Base-by-base conservation (phyloP, 2,329 filamentous ascomycete genomes). In the Bipolaris sorokiniana region DNA sequence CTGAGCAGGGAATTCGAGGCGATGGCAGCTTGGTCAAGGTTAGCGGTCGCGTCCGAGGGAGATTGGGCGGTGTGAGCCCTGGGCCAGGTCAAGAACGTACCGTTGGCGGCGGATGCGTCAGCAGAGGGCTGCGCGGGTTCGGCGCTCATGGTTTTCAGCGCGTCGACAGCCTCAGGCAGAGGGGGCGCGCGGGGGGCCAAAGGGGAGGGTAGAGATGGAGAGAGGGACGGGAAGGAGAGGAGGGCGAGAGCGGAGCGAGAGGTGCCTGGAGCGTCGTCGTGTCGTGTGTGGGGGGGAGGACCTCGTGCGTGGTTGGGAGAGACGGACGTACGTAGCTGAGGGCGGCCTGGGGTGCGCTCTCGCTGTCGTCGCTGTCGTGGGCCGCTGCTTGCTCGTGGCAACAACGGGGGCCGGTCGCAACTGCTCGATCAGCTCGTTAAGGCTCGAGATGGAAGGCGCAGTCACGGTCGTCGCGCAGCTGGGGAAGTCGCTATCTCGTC, bases 101-200 rank as follows among this genome's bases (percentile, higher is more conserved):
- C 68, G 53, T 64, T 62, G 57, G 70, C 71, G 50, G 62, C 70
- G 33, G 65, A 59, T 58, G 66, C 56, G 64, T 72, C 71, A 57
- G 65, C 51, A 34, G 69, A 54, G 55, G 67, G 58, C 62, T 68
- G 69, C 50, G 62, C 56, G 33, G 66, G 67, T 57, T 73, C 67
- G 63, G 69, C 56, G 72, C 73, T 77, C 76, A 77, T 78, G 64
- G 67, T 69, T 65, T 70, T 66, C 67, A 64, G 69, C 66, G 70
- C 67, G 48, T 51, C 54, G 49, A 54, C 41, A 34, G 58, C 58
- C 62, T 66, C 53, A 45, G 48, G 51, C 46, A 53, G 61, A 61
- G 55, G 56, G 62, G 59, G 56, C 60, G 62, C 48, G 57, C 56
- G 58, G 54, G 34, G 58, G 54, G 41, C n/a, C 36, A 38, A 38